These are phyloP conservation scores for Amylostereum chailletii DNA, from an alignment of 1,284 basidiomycete species.

Conservation along the genomic window DNA sequence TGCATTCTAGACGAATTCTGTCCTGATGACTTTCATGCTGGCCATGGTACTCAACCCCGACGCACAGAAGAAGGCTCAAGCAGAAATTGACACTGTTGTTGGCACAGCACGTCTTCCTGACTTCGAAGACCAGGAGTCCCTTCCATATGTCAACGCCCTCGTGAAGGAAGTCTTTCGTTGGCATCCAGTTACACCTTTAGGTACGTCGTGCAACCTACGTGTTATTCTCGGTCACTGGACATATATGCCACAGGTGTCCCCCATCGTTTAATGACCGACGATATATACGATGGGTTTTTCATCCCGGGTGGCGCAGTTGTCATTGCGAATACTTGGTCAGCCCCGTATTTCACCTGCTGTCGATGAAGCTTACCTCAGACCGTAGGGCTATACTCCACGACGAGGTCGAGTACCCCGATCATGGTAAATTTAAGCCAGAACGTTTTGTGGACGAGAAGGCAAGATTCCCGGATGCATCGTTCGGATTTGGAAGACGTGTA, in stretches of 20 bases:
- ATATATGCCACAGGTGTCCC: constrained; percentile 17
- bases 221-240: background rate
- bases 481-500: constrained; percentile 17
- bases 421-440: constrained; percentile 12
- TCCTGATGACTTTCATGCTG: constrained; percentile 16
- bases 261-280: constrained; percentile 23
- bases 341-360: constrained; percentile 5
- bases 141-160: constrained; percentile 16
- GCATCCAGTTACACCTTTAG: constrained; percentile 8
- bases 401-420: constrained; percentile 10
- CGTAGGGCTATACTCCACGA: constrained; percentile 9
- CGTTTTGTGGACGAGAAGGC: constrained; percentile 6
- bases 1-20: constrained; percentile 11
- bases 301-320: constrained; percentile 28
- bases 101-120: constrained; percentile 15
- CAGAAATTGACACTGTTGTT: constrained; percentile 19
- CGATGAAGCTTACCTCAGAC: constrained; percentile 1
- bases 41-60: constrained; percentile 20
- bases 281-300: constrained; percentile 25
- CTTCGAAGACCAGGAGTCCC: constrained; percentile 11
- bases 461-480: constrained; percentile 8
- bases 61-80: constrained; percentile 18
- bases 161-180: constrained; percentile 14
- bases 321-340: constrained; percentile 20
- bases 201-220: constrained; percentile 3